Evolutionary conservation across 306 rosid species (phyloP).

Genomic region (Ceratonia siliqua): DNA sequence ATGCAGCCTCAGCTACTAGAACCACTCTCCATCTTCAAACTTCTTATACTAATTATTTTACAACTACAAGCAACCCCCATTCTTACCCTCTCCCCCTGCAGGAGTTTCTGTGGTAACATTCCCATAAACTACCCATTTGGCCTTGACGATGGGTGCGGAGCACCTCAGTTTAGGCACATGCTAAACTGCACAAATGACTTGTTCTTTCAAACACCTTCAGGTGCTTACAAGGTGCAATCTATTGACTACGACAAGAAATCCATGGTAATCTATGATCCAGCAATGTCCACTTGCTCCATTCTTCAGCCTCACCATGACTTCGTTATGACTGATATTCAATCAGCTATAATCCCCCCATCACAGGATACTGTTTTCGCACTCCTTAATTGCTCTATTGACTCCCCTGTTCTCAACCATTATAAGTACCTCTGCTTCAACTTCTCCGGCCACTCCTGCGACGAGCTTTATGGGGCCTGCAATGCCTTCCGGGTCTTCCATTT

Average conservation of each 20-base stretch:
- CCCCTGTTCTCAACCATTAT: constrained; percentile 93
- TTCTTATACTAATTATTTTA: not conserved
- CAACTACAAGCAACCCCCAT: constrained; percentile 38
- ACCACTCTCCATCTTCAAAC: constrained; percentile 36
- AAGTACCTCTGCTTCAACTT: constrained; percentile 84
- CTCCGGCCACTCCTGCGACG: constrained; percentile 86
- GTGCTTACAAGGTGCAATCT: constrained; percentile 84
- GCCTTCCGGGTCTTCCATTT: constrained; percentile 77
- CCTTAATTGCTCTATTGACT: constrained; percentile 84
- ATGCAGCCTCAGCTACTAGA: constrained; percentile 31
- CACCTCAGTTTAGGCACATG: constrained; percentile 81
- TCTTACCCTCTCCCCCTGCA: constrained; percentile 62
- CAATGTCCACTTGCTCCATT: constrained; percentile 93
- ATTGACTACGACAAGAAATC: constrained; percentile 62
- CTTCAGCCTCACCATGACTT: constrained; percentile 93
- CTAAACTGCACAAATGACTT: constrained; percentile 70
- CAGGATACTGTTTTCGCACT: constrained; percentile 84
- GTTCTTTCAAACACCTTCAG: constrained; percentile 84
- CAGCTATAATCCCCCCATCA: constrained; percentile 84
- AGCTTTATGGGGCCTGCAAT: constrained; percentile 75
- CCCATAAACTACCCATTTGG: constrained; percentile 81
- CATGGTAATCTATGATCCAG: constrained; percentile 72
- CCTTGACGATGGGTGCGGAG: constrained; percentile 89
- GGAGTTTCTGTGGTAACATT: constrained; percentile 63
- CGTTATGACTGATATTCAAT: constrained; percentile 72